Base-by-base conservation (phyloP, 345 rosid species). In the Linum trigynum region DNA sequence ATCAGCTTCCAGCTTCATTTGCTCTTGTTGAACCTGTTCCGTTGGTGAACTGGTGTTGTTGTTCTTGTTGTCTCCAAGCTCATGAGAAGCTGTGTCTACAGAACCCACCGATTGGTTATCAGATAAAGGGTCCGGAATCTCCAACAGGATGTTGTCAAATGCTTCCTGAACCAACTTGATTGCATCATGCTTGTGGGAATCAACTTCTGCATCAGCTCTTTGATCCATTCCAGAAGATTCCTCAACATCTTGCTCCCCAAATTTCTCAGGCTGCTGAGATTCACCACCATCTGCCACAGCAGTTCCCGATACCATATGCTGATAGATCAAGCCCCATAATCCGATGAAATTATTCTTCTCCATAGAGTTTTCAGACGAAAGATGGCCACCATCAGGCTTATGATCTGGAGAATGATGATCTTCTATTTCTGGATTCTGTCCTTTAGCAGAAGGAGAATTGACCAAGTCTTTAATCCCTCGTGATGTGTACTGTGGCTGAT, bases 101-200 rank as follows among this genome's bases (percentile, higher is more conserved):
- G 9, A 48, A 48, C 55, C 62, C n/a, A 67, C 66, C 10, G 84
- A 83, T 61, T 84, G 86, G 69, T 80, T 84, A 69, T 85, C 83
- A 15, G 82, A 76, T 36, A 84, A 78, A 65, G 74, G 76, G 51
- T 84, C 90, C 10, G 83, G 92, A 43, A 82, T 84, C 70, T 88
- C 95, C 66, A 83, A 80, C 38, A 94, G 91, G 71, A 94, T 84
- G 68, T 81, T 86, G 67, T 81, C 89, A 38, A 94, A 82, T 12
- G 96, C 97, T 81, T 85, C 91, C 77, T 80, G 81, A 57, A 94
- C 88, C 65, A 88, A 70, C 72, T 81, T 83, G 72, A 90, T 71
- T 41, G 90, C 95, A 68, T 82, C 82, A 2, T 71, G 74, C 68
- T 81, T 80, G 72, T 74, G 71, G 6, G 75, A 73, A 70, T 76